Percentiles rank a stretch among this genome's conserved stretches.
These are phyloP conservation scores for Pleurotus citrinopileatus DNA, from an alignment of 768 basidiomycete genomes.

Conservation along the genomic window DNA sequence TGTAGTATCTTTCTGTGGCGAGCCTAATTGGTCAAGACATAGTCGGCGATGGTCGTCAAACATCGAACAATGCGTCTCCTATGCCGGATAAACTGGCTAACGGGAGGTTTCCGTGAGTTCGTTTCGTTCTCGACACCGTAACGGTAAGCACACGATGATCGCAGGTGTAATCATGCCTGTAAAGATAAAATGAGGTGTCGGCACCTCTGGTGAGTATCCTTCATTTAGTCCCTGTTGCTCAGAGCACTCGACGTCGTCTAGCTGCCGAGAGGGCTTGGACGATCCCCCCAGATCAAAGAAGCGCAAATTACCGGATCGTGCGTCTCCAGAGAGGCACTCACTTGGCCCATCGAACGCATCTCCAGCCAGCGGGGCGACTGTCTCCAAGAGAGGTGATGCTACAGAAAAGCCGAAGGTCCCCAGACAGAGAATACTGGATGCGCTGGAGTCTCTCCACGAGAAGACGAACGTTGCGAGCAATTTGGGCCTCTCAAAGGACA, in stretches of 20 bases:
- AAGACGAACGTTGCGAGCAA: constrained; percentile 37
- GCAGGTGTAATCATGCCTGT: constrained; percentile 78
- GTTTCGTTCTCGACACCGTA: neutral
- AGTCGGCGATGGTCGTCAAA: neutral
- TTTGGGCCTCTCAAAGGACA: constrained; percentile 33
- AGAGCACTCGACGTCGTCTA: constrained; percentile 25
- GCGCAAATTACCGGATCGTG: constrained; percentile 8
- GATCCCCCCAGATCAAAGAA: constrained; percentile 38
- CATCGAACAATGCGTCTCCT: constrained; percentile 6
- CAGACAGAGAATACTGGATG: constrained; percentile 29
- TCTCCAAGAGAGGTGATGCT: too few relatives aligned
- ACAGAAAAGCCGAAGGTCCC: constrained; percentile 21
- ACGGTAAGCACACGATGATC: neutral
- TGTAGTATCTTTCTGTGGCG: neutral
- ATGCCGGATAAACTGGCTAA: constrained; percentile 45
- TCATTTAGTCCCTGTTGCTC: constrained; percentile 4
- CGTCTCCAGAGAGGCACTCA: neutral
- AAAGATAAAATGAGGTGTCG: constrained; percentile 74
- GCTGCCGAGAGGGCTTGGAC: constrained; percentile 69
- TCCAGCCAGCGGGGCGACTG: too few relatives aligned
- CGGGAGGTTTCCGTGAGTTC: constrained; percentile 61
- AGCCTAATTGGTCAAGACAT: neutral
- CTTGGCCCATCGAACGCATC: constrained; percentile 6
- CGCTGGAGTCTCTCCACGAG: constrained; percentile 42
- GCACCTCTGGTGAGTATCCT: constrained; percentile 63